Evolutionary conservation across 768 basidiomycete species (phyloP), one percentile per base, ranked within the genome.

Genomic region (Psilocybe sp.): DNA sequence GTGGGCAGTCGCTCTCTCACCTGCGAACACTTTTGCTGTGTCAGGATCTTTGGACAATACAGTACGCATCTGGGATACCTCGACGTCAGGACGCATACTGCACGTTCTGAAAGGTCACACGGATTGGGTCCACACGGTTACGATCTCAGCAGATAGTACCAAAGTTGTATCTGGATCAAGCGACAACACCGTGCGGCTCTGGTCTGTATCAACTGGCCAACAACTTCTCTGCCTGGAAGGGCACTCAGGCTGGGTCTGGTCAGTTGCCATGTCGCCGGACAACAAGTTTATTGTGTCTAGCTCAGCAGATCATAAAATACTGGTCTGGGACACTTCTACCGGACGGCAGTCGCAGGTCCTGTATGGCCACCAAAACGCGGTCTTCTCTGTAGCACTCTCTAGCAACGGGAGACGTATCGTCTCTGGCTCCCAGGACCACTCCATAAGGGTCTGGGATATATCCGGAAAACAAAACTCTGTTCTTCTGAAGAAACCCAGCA

Each of bases 121-220:
- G 3, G 48, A 45, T 32, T 35, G 18, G 16, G 52, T 63, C 36
- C 32, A 14, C 10, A 55, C 58, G n/a, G 58, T 60, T 23, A 37
- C 59, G 10, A 59, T 58, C 36, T 60, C 59, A 7, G 52, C 52
- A 3, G 59, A 64, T 47, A 59, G 55, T 3, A 13, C 12, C 23
- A 60, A 60, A 20, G 51, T 72, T 18, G 69, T 62, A 3, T 73
- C 73, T 23, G 68, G 68, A 13, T 73, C 73, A 18, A 45, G 58
- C 38, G 73, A 73, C 45, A 55, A 65, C 6, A 69, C 62, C 18
- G 59, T 73, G 15, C 54, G 66, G 19, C 51, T 73, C 16, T 74
- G 72, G 71, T 65, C 72, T 57, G 35, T 28, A 13, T 5, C 15
- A 3, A 50, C 48, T 4, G 44, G 48, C 12, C 20, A 41, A 7